Conservation (phyloP, 1,139 yeast genomes). For the Arxiozyma telluris region DNA sequence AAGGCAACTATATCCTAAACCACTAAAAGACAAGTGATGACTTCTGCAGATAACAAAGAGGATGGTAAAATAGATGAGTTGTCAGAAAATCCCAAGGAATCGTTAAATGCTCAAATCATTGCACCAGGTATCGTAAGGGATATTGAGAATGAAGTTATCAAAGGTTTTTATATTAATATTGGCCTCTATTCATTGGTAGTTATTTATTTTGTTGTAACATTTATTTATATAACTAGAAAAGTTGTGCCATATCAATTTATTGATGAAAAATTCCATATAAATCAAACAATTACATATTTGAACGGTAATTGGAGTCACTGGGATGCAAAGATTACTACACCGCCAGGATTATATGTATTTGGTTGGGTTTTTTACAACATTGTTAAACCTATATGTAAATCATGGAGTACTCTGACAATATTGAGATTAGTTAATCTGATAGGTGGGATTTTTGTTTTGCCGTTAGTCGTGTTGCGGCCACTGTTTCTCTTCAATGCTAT, state of each 20-base stretch:
- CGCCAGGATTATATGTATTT: slow-evolving; percentile 79
- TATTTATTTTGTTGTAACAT: slow-evolving; percentile 17
- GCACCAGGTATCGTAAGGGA: slow-evolving; percentile 24
- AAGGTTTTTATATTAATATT: slow-evolving; percentile 22
- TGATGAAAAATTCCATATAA: slow-evolving; percentile 81
- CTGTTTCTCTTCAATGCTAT: slow-evolving; percentile 32
- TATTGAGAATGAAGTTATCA: slow-evolving; percentile 24
- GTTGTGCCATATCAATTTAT: slow-evolving; percentile 26
- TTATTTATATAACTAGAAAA: slow-evolving; percentile 18
- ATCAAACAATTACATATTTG: slow-evolving; percentile 67
- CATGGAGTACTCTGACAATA: slow-evolving; percentile 34
- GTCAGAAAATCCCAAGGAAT: background rate
- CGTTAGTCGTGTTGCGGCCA: slow-evolving; percentile 35
- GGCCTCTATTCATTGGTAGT: slow-evolving; percentile 20
- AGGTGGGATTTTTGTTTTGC: slow-evolving; percentile 53
- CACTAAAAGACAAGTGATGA: background rate
- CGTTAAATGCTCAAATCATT: slow-evolving; percentile 10
- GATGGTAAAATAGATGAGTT: background rate
- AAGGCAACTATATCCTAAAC: background rate
- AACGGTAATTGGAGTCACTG: slow-evolving; percentile 52
- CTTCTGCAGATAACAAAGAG: background rate
- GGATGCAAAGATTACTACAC: slow-evolving; percentile 92
- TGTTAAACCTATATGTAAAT: slow-evolving; percentile 19
- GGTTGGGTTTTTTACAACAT: slow-evolving; percentile 43
- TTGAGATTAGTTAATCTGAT: slow-evolving; percentile 52